Percentiles rank a stretch among this genome's conserved stretches.
phyloP scores from a whole-genome alignment of 768 basidiomycete genomes.

The Kwoniella dendrophila region DNA sequence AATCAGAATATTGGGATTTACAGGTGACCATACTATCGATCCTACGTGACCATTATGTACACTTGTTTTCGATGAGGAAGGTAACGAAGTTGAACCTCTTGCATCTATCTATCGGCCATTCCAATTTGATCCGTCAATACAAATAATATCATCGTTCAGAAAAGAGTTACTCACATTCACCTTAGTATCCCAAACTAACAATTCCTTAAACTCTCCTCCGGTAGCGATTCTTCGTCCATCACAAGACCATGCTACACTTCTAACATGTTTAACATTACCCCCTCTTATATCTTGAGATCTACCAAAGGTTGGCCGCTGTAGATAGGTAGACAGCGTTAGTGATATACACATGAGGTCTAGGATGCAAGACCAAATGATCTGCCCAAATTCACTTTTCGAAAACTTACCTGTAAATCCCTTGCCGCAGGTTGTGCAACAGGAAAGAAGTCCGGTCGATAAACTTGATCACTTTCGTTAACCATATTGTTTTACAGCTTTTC shows the following conservation, averaged over 20 bases:
- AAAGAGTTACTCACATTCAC: conserved; percentile 11
- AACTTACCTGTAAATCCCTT: conserved; percentile 31
- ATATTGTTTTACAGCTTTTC: conserved; percentile 7
- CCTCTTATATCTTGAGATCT: conserved; percentile 37
- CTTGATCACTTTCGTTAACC: conserved; percentile 18
- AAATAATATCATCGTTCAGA: background rate
- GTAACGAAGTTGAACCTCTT: conserved; percentile 29
- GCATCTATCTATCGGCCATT: conserved; percentile 30
- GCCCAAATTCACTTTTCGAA: too few species aligned
- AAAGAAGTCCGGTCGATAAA: conserved; percentile 23
- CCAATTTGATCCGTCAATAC: background rate
- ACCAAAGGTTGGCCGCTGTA: conserved; percentile 37
- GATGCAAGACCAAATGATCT: too few species aligned
- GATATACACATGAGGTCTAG: background rate
- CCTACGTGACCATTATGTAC: conserved; percentile 49
- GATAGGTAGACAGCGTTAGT: background rate
- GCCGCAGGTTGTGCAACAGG: conserved; percentile 21
- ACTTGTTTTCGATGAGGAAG: conserved; percentile 34
- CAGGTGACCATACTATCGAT: conserved; percentile 44
- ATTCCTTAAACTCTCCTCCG: conserved; percentile 41
- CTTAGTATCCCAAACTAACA: conserved; percentile 40
- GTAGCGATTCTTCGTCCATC: conserved; percentile 43
- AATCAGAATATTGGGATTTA: conserved; percentile 35
- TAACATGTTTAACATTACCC: conserved; percentile 34
- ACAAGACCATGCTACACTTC: conserved; percentile 44